These are phyloP conservation scores for Phytopythium litorale DNA, from an alignment of 352 stramenopile genomes.

Conservation along the genomic window DNA sequence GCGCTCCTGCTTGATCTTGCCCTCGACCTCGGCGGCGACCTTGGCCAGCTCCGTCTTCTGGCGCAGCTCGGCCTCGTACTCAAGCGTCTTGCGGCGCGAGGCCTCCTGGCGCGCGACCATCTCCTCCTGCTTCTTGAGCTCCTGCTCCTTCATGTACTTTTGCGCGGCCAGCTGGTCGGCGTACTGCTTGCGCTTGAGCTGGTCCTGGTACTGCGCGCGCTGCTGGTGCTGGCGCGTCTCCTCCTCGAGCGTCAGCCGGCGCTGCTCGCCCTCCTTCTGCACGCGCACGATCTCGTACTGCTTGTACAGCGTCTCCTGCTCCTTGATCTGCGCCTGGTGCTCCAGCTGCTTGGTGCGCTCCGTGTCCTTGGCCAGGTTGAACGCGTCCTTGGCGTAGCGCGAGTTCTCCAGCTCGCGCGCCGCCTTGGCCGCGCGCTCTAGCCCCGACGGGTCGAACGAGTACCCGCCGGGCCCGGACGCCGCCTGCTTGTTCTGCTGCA, in stretches of 20 bases:
- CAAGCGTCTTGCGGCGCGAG: slow-evolving; percentile 95
- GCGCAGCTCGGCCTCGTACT: slow-evolving; percentile 96
- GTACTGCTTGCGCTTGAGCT: slow-evolving; percentile 98
- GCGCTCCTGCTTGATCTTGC: slow-evolving; percentile 95
- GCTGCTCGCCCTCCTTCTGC: slow-evolving; percentile 96
- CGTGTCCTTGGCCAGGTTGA: slow-evolving; percentile 95
- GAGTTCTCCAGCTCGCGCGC: slow-evolving; percentile 95
- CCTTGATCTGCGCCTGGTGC: slow-evolving; percentile 90
- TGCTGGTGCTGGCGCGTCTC: slow-evolving; percentile 97
- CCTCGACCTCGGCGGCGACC: slow-evolving; percentile 94
- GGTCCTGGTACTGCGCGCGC: slow-evolving; percentile 96
- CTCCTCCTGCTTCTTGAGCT: slow-evolving; percentile 98
- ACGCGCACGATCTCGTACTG: slow-evolving; percentile 93
- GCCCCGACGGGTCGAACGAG: slow-evolving; percentile 94
- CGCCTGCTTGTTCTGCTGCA: slow-evolving; percentile 18
- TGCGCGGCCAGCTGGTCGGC: slow-evolving; percentile 96
- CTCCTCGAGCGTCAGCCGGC: slow-evolving; percentile 95
- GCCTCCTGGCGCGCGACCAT: slow-evolving; percentile 94
- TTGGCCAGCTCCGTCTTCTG: slow-evolving; percentile 95
- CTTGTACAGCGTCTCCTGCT: slow-evolving; percentile 92
- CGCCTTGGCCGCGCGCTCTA: slow-evolving; percentile 97
- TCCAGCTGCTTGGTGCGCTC: slow-evolving; percentile 95
- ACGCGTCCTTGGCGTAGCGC: slow-evolving; percentile 91
- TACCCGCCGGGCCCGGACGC: slow-evolving; percentile 45
- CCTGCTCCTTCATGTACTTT: slow-evolving; percentile 95